Evolutionary conservation across 345 rosid genomes (phyloP), one percentile per base, ranked within the genome.

Genomic region (Boechera retrofracta): DNA sequence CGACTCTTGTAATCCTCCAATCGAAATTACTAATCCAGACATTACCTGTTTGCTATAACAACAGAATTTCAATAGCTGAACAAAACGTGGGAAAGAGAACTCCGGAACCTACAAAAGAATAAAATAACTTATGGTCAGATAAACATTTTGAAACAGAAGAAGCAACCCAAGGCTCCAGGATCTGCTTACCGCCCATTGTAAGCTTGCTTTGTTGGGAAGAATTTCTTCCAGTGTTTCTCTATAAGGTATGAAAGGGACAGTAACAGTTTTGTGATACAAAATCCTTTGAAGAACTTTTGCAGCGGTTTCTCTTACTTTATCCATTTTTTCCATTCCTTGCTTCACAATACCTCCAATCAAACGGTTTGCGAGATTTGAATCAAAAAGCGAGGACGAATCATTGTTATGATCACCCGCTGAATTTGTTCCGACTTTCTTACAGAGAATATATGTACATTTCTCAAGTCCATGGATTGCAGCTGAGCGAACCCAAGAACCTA

Each of bases 401-500:
- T 72, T 71, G 65, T 69, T 77, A 59, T 80, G 80, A 75, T 63
- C 77, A 35, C 41, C 70, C 5, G 31, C 41, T 75, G 87, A 51
- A 47, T 60, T 59, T 29, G 71, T 77, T n/a, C 71, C 65, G 55
- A 36, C 75, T 61, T 79, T 80, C 73, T 77, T 73, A 67, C 94
- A 89, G 51, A 94, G 94, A 76, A 94, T 86, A 76, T 82, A 85
- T 70, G 89, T 71, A 81, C 96, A 94, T 73, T 71, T 87, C 82
- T 90, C 93, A 63, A 91, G 91, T 71, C 97, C 97, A 82, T 90
- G 81, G 81, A 91, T 83, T 71, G 97, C 94, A 82, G 97, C 98
- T 81, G 90, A 96, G 76, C 98, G 94, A 79, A 94, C 89, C 98
- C 98, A 94, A 65, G 97, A 94, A 74, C 98, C 97, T 38, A 91